Conservation (phyloP, 257 asterid genomes). For the Buddleja alternifolia region DNA sequence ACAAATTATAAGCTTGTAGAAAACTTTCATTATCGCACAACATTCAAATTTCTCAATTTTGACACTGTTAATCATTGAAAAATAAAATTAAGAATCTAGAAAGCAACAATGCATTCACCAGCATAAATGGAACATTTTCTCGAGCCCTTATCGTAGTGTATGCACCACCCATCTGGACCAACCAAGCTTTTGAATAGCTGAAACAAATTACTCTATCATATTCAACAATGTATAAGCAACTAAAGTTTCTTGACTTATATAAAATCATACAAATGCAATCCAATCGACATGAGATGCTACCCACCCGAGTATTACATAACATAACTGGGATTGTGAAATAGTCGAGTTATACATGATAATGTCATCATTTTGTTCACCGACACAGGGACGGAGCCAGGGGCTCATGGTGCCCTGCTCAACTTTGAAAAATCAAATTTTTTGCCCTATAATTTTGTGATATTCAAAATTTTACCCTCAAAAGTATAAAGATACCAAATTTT, state of each 20-base stretch:
- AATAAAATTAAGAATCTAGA: conserved; percentile 5
- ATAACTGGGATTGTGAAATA: no score
- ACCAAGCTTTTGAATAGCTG: conserved; percentile 80
- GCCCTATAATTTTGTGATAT: no score
- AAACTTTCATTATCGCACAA: not conserved
- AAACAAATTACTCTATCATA: conserved; percentile 27
- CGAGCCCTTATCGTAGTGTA: conserved; percentile 75
- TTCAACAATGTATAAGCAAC: conserved; percentile 20
- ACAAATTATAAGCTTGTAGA: conserved; percentile 6
- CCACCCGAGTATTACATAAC: no score
- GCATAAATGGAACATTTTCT: conserved; percentile 83
- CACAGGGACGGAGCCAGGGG: no score
- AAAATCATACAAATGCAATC: not conserved
- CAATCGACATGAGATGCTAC: no score
- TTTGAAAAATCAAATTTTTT: no score
- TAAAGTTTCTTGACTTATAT: not conserved
- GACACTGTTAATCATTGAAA: not conserved
- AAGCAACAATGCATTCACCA: conserved; percentile 44
- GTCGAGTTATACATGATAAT: no score
- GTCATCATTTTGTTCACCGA: no score
- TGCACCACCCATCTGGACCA: conserved; percentile 96
- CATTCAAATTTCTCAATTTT: no score
- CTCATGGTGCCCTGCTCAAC: no score
- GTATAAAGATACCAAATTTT: no score
- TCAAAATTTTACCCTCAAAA: no score